Evolutionary conservation across 768 basidiomycete species (phyloP).

Genomic region (Lentinula raphanica): DNA sequence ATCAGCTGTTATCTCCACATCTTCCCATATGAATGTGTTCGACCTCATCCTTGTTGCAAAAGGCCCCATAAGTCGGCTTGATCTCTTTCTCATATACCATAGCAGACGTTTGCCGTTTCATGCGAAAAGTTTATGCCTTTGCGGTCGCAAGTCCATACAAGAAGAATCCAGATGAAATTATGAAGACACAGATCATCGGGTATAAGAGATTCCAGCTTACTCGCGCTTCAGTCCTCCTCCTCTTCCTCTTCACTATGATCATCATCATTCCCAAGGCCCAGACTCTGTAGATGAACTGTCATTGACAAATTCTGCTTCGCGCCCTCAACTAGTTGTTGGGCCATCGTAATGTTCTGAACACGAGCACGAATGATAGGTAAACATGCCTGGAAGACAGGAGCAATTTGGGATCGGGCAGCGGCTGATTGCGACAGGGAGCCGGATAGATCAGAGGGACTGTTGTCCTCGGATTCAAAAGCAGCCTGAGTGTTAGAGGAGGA

Average conservation of each 20-base stretch:
- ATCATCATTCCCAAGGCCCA: constrained; percentile 26
- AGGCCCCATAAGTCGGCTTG: no score
- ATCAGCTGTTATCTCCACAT: no score
- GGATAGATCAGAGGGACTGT: background rate
- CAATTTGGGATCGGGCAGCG: constrained; percentile 25
- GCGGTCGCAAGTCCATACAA: no score
- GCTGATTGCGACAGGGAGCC: constrained; percentile 15
- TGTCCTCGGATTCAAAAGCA: background rate
- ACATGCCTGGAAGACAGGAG: constrained; percentile 39
- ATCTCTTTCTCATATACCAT: no score
- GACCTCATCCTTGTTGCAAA: no score
- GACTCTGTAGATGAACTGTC: constrained; percentile 41
- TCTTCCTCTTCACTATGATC: constrained; percentile 1
- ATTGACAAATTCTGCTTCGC: constrained; percentile 47
- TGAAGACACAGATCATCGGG: no score
- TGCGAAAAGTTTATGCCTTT: no score
- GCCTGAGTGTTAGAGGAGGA: background rate
- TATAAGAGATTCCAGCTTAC: no score
- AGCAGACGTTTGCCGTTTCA: no score
- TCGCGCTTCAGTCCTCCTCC: background rate
- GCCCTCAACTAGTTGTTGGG: constrained; percentile 43
- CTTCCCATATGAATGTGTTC: no score
- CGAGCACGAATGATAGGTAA: constrained; percentile 44
- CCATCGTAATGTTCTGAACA: constrained; percentile 40
- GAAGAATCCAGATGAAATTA: no score